A percentile compares a stretch with the other conserved stretches of the same genome.
phyloP scores from a whole-genome alignment of 768 basidiomycete genomes.

The Fibroporia radiculosa region DNA sequence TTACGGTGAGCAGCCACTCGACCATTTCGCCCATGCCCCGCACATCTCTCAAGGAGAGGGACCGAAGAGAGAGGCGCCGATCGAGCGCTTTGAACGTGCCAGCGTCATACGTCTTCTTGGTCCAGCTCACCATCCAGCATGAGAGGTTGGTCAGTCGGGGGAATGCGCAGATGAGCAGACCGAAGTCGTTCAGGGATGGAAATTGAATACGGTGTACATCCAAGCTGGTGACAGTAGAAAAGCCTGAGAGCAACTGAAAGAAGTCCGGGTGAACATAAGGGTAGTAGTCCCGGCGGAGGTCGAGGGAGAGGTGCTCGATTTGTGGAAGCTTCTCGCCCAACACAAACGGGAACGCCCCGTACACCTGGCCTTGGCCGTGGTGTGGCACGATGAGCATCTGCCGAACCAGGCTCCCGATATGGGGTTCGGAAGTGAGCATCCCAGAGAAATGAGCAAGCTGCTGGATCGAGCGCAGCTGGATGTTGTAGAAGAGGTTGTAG shows the following conservation, averaged over 20 bases:
- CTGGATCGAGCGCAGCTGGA: not conserved
- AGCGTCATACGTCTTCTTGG: constrained; percentile 1
- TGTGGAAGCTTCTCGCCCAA: not conserved
- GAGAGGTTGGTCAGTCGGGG: not conserved
- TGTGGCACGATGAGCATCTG: not conserved
- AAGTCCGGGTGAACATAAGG: not conserved
- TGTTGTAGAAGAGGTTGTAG: constrained; percentile 8
- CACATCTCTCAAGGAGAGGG: not conserved
- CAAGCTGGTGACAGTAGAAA: not conserved
- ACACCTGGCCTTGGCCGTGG: not conserved
- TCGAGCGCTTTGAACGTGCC: not conserved
- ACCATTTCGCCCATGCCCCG: not conserved
- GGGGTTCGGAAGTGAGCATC: not conserved
- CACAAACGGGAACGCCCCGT: not conserved
- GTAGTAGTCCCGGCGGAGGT: not conserved
- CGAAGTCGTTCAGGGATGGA: not conserved
- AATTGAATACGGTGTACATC: constrained; percentile 1
- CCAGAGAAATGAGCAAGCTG: not conserved
- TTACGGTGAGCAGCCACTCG: not conserved
- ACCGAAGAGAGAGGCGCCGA: not conserved
- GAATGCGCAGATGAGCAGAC: not conserved
- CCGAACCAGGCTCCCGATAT: not conserved
- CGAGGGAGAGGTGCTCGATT: not conserved
- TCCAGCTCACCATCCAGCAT: constrained; percentile 2
- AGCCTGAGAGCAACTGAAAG: not conserved